Percentiles rank a stretch among this genome's conserved stretches.
These are phyloP conservation scores for Mallotus repandus DNA, from an alignment of 441 rosid species.

Conservation along the genomic window DNA sequence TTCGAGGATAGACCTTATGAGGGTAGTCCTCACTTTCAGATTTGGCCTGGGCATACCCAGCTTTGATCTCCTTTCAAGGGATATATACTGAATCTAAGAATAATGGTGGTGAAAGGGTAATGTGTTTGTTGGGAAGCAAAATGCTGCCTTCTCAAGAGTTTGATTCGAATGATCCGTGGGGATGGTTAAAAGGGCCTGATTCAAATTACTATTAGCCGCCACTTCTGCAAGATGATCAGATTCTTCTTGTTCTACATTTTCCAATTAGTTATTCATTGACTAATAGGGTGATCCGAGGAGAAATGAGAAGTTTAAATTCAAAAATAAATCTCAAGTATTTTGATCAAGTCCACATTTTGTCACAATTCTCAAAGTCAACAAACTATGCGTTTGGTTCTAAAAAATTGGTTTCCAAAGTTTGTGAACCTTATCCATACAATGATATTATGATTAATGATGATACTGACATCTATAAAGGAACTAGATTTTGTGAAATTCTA, in stretches of 20 bases:
- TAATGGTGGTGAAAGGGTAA: constrained; percentile 53
- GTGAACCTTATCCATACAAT: constrained; percentile 59
- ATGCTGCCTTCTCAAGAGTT: constrained; percentile 74
- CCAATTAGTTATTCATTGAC: constrained; percentile 59
- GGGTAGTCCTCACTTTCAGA: constrained; percentile 49
- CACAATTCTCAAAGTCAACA: constrained; percentile 50
- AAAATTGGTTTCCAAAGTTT: constrained; percentile 54
- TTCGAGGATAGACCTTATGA: constrained; percentile 41
- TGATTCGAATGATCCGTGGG: constrained; percentile 58
- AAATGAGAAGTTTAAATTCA: constrained; percentile 60
- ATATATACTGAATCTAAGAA: constrained; percentile 53
- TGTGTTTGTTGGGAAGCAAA: constrained; percentile 76
- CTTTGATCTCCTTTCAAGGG: constrained; percentile 66
- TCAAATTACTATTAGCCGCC: constrained; percentile 46
- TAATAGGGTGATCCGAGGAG: constrained; percentile 52
- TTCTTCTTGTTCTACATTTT: constrained; percentile 54
- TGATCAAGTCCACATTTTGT: constrained; percentile 53
- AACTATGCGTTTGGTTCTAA: constrained; percentile 55
- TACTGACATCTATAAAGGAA: constrained; percentile 52
- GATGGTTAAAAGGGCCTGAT: constrained; percentile 57
- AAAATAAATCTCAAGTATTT: constrained; percentile 60
- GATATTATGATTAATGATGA: constrained; percentile 34
- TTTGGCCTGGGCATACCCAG: constrained; percentile 63
- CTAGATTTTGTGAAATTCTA: constrained; percentile 57
- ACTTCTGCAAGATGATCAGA: constrained; percentile 78